phyloP scores from a whole-genome alignment of 176 grass and related monocot species.

The Otatea glauca region DNA sequence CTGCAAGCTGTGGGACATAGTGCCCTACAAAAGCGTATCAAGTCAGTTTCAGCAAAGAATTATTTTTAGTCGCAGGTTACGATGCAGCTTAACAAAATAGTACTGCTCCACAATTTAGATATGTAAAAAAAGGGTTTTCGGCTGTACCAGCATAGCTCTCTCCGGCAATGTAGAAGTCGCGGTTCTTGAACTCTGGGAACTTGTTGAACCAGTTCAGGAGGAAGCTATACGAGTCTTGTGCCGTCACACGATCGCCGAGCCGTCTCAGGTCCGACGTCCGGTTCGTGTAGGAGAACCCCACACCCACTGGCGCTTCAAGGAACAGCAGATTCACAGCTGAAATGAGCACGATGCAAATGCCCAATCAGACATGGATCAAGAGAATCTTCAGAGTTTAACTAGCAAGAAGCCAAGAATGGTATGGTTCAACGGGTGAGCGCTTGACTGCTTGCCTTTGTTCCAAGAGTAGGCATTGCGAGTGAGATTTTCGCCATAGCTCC shows the following conservation, averaged over 20 bases:
- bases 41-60: not conserved
- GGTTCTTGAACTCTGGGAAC: constrained; percentile 82
- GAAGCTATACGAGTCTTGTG: constrained; percentile 72
- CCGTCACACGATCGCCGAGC: constrained; percentile 80
- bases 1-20: constrained; percentile 92
- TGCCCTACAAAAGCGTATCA: constrained; percentile 65
- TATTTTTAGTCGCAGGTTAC: not conserved
- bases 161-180: constrained; percentile 83
- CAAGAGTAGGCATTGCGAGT: constrained; percentile 83
- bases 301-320: constrained; percentile 84
- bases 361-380: not conserved
- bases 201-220: constrained; percentile 74
- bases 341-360: not conserved
- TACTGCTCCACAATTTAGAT: not conserved
- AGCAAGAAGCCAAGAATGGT: too few species aligned
- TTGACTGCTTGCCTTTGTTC: constrained; percentile 73
- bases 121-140: not conserved
- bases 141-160: constrained; percentile 89
- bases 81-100: not conserved
- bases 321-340: constrained; percentile 90
- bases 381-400: not conserved
- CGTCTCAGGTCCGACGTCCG: constrained; percentile 61
- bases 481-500: constrained; percentile 57
- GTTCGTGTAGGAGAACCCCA: constrained; percentile 96
- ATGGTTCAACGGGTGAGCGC: too few species aligned